phyloP scores from a whole-genome alignment of 2,329 filamentous ascomycete genomes.

The Claviceps pazoutovae region DNA sequence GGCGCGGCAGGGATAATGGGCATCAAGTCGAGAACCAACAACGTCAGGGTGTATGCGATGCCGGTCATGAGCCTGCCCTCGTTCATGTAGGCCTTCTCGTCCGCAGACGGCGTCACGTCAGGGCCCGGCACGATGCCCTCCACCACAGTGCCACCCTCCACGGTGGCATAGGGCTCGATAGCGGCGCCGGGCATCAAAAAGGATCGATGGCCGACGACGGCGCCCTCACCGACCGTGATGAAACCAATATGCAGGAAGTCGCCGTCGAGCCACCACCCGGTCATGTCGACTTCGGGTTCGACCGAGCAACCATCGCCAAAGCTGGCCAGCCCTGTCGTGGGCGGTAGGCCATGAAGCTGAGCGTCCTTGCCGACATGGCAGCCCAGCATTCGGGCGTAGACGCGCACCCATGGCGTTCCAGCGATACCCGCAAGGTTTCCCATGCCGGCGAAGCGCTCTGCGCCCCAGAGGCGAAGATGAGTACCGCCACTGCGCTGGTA shows the following conservation, averaged over 20 bases:
- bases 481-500: slow-evolving; percentile 9
- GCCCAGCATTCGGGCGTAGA: slow-evolving; percentile 10
- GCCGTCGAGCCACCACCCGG: slow-evolving; percentile 13
- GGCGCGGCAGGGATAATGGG: slow-evolving; percentile 6
- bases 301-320: slow-evolving; percentile 10
- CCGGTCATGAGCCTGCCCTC: slow-evolving; percentile 1
- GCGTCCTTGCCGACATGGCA: slow-evolving; percentile 9
- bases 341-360: slow-evolving; percentile 10
- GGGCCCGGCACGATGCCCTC: slow-evolving; percentile 6
- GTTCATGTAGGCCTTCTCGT: background rate
- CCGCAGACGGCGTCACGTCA: background rate
- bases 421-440: slow-evolving; percentile 4
- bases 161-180: slow-evolving; percentile 8
- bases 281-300: slow-evolving; percentile 10
- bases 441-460: slow-evolving; percentile 7
- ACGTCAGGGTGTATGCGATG: slow-evolving; percentile 6
- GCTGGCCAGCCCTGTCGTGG: slow-evolving; percentile 8
- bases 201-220: slow-evolving; percentile 8
- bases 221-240: slow-evolving; percentile 8
- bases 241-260: slow-evolving; percentile 10
- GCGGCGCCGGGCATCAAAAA: slow-evolving; percentile 9
- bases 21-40: slow-evolving; percentile 8
- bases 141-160: slow-evolving; percentile 7
- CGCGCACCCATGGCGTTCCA: slow-evolving; percentile 9
- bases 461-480: slow-evolving; percentile 10